Evolutionary conservation across 2,329 filamentous ascomycete genomes (phyloP).

Genomic region (Laburnicola sp.): DNA sequence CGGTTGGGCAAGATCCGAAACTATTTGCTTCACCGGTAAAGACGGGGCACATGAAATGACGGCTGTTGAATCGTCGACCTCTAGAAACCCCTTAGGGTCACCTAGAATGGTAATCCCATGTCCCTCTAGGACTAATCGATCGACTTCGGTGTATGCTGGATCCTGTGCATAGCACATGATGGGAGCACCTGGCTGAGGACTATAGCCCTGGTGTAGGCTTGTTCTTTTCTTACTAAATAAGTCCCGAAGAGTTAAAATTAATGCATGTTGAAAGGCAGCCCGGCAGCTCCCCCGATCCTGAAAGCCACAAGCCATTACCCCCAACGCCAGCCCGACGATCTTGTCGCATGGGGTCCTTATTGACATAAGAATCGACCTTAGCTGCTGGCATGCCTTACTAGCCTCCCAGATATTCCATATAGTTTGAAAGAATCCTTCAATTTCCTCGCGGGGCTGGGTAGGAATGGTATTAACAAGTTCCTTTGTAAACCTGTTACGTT

Average conservation of each 20-base stretch:
- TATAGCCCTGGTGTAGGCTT: not conserved
- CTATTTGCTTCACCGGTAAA: not conserved
- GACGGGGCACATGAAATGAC: not conserved
- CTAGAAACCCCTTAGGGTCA: not conserved
- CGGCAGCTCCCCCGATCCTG: not conserved
- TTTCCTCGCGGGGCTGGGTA: not conserved
- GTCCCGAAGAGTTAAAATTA: not conserved
- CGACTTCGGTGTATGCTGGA: not conserved
- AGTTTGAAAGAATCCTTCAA: not conserved
- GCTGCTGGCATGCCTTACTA: not conserved
- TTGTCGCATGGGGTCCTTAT: not conserved
- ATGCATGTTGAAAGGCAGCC: not conserved
- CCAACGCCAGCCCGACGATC: not conserved
- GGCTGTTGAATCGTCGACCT: not conserved
- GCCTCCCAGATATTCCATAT: not conserved
- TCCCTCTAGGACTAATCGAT: not conserved
- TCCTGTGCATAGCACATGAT: not conserved
- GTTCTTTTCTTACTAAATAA: not conserved
- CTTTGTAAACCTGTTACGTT: not conserved
- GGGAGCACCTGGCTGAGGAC: no score
- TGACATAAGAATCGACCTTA: not conserved
- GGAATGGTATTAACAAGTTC: not conserved
- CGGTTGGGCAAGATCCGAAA: not conserved
- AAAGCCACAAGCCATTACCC: not conserved
- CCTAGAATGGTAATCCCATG: not conserved